Conservation (phyloP, 176 grass and related monocot species). For the Cenchrus americanus region DNA sequence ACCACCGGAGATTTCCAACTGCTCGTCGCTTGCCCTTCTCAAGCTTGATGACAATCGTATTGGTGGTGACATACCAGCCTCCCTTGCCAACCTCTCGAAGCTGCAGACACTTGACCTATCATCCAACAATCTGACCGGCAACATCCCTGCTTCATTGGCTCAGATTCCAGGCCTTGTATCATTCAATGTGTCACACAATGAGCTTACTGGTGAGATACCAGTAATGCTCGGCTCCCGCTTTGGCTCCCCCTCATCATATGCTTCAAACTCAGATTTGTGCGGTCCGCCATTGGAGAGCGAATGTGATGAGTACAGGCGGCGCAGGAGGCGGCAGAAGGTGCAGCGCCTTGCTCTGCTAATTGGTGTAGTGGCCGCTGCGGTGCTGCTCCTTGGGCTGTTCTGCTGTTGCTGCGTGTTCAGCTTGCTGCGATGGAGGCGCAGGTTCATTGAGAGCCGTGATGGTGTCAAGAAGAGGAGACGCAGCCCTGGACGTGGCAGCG, state of each 20-base stretch:
- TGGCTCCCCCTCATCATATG: slow-evolving; percentile 53
- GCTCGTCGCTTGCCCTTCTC: slow-evolving; percentile 57
- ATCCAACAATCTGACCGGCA: slow-evolving; percentile 73
- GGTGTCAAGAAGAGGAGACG: slow-evolving; percentile 83
- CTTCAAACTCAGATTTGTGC: slow-evolving; percentile 73
- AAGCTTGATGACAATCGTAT: slow-evolving; percentile 77
- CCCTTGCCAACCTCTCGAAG: slow-evolving; percentile 77
- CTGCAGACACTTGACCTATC: slow-evolving; percentile 80
- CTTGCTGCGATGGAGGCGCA: slow-evolving; percentile 73
- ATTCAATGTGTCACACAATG: slow-evolving; percentile 89
- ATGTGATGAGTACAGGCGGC: slow-evolving; percentile 50
- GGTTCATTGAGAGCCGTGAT: slow-evolving; percentile 70
- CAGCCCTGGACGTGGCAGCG: slow-evolving; percentile 86
- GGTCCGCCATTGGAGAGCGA: slow-evolving; percentile 71
- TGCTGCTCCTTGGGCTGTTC: slow-evolving; percentile 53
- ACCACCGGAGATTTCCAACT: slow-evolving; percentile 76
- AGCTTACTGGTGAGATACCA: slow-evolving; percentile 84
- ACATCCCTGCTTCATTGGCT: slow-evolving; percentile 70
- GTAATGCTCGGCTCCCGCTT: slow-evolving; percentile 74
- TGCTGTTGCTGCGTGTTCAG: slow-evolving; percentile 79
- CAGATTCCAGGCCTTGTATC: slow-evolving; percentile 67
- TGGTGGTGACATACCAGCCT: slow-evolving; percentile 70
- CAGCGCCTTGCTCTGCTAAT: slow-evolving; percentile 64
- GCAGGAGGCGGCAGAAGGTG: slow-evolving; percentile 47
- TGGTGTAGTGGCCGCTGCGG: slow-evolving; percentile 52